Evolutionary conservation across 176 grass and related monocot genomes (phyloP).

Genomic region (Puccinellia tenuiflora): DNA sequence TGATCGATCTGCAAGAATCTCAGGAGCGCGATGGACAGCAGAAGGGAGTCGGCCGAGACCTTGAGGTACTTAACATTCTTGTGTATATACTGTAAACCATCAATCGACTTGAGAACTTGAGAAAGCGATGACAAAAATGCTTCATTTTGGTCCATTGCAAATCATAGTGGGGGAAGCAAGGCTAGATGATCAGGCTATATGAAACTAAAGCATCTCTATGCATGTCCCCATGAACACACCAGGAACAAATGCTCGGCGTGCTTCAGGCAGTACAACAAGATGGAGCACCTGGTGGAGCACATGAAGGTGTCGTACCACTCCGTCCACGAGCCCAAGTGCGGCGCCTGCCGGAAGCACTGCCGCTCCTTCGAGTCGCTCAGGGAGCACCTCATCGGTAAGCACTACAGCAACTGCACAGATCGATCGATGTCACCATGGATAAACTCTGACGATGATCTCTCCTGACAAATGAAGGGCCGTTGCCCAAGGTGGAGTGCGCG

Average conservation of each 20-base stretch:
- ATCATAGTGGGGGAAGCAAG: neutral
- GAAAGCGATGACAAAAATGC: neutral
- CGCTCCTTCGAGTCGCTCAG: conserved; percentile 85
- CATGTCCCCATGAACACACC: neutral
- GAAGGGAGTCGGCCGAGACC: conserved; percentile 46
- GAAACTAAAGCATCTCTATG: conserved; percentile 1
- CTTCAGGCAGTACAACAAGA: conserved; percentile 82
- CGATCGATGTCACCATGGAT: neutral
- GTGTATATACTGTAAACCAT: neutral
- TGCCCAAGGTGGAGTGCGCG: conserved; percentile 78
- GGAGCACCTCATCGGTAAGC: conserved; percentile 84
- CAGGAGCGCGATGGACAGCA: conserved; percentile 23
- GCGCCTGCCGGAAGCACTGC: conserved; percentile 80
- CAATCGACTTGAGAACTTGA: neutral
- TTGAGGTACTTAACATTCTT: conserved; percentile 32
- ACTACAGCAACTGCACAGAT: no score
- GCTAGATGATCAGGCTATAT: neutral
- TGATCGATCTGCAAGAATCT: conserved; percentile 13
- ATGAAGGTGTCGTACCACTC: conserved; percentile 86
- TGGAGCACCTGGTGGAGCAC: conserved; percentile 93
- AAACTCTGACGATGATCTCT: neutral
- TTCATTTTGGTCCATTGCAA: neutral
- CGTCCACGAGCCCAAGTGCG: conserved; percentile 73
- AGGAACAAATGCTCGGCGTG: conserved; percentile 96
- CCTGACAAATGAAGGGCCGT: conserved; percentile 41